Base-by-base conservation (phyloP, 306 rosid species). In the Corylus heterophylla region DNA sequence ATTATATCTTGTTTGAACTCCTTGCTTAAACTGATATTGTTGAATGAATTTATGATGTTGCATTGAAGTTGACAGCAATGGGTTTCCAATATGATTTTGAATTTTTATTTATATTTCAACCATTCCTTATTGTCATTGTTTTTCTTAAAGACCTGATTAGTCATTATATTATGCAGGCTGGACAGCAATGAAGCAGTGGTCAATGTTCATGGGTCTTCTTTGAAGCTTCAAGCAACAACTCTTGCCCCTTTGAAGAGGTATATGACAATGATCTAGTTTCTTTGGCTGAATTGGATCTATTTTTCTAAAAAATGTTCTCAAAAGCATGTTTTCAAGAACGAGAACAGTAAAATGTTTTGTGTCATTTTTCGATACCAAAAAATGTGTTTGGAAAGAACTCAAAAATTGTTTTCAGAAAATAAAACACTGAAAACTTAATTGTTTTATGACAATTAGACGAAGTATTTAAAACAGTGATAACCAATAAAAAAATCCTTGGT, bases 161-260 rank as follows among this genome's bases (percentile, higher is more conserved):
- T 76, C 27, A 75, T 44, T 84, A 62, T 59, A 37, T 80, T 71
- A 72, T 71, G 54, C 87, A 89, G 97, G 84, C 69, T 92, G 83
- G 80, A 80, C 75, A 80, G 68, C 82, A 56, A 22, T 80, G 92
- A 71, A 84, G 80, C 78, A 55, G 89, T 82, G 74, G 78, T 76
- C 75, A 75, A 48, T 71, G 74, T 59, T 79, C 84, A 76, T 74
- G 85, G 79, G 61, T 78, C 86, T 64, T 72, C 79, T 16, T 44
- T 76, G 84, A 86, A 87, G 59, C 74, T 74, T 69, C 89, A 88
- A 63, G 84, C 90, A 44, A 81, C 87, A 29, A 81, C 90, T 12
- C 74, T 86, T 44, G 93, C 88, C 80, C 97, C 94, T 79, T 74
- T 87, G 54, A 94, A 82, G 80, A 92, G 97, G 98, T 92, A 87